These are phyloP conservation scores for Alnus rubra DNA, from an alignment of 306 rosid species.

Conservation along the genomic window DNA sequence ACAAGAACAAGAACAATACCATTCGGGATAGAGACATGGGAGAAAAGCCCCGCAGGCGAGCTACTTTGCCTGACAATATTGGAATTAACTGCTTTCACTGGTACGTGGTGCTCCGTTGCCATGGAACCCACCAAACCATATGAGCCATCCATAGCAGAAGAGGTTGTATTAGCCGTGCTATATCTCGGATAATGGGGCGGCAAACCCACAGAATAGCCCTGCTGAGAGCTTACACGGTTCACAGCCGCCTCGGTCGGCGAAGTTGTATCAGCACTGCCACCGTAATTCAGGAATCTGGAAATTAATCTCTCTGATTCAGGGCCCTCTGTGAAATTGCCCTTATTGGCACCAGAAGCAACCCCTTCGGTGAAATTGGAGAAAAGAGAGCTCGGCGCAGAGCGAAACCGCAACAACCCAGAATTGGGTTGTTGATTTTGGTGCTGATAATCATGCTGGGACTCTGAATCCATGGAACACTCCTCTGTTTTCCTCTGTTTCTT, in stretches of 20 bases:
- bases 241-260: slow-evolving; percentile 26
- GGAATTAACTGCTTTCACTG: slow-evolving; percentile 32
- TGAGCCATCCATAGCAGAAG: slow-evolving; percentile 48
- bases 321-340: slow-evolving; percentile 25
- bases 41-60: slow-evolving; percentile 60
- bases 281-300: slow-evolving; percentile 42
- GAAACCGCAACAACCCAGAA: slow-evolving; percentile 72
- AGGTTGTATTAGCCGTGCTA: slow-evolving; percentile 30
- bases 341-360: slow-evolving; percentile 13
- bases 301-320: slow-evolving; percentile 50
- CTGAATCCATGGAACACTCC: slow-evolving; percentile 58
- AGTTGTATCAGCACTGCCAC: slow-evolving; percentile 30
- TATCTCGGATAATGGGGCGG: slow-evolving; percentile 92
- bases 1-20: slow-evolving; percentile 40
- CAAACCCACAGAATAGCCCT: slow-evolving; percentile 40
- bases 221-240: slow-evolving; percentile 44
- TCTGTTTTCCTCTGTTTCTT: not conserved
- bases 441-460: slow-evolving; percentile 40
- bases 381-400: slow-evolving; percentile 66
- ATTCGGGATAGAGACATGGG: slow-evolving; percentile 53
- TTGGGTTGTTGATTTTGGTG: slow-evolving; percentile 45
- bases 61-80: slow-evolving; percentile 60
- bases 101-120: slow-evolving; percentile 37
- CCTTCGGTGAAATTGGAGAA: slow-evolving; percentile 38
- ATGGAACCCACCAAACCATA: slow-evolving; percentile 52